phyloP scores from a whole-genome alignment of 2,329 filamentous ascomycete species.

The Didymella glomerata region DNA sequence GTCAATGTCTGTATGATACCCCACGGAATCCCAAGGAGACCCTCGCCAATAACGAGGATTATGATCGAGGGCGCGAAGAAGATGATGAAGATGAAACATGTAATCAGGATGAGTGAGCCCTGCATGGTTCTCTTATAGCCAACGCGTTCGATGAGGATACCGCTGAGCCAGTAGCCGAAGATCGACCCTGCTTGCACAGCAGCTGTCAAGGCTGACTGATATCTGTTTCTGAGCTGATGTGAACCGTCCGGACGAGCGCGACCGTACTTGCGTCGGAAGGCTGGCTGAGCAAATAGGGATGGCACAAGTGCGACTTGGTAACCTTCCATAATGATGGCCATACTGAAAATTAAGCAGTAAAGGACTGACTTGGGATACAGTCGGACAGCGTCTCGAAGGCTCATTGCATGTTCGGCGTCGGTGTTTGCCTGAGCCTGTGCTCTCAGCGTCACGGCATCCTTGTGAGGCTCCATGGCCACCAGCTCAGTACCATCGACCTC shows the following conservation, averaged over 20 bases:
- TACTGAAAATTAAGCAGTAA: conserved; percentile 83
- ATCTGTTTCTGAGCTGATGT: conserved; percentile 51
- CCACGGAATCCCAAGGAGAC: conserved; percentile 48
- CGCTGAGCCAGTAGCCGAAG: conserved; percentile 41
- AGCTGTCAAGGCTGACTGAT: conserved; percentile 55
- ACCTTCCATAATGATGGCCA: conserved; percentile 87
- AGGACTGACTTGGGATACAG: conserved; percentile 83
- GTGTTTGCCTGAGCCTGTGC: conserved; percentile 14
- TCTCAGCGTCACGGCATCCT: conserved; percentile 4
- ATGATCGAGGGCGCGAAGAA: conserved; percentile 33
- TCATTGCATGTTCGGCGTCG: conserved; percentile 9
- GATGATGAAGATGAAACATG: conserved; percentile 31
- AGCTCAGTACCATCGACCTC: neutral
- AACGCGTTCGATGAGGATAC: conserved; percentile 52
- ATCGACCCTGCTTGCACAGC: conserved; percentile 52
- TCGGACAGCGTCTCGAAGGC: conserved; percentile 72
- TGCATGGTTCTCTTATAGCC: conserved; percentile 41
- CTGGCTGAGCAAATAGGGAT: conserved; percentile 69
- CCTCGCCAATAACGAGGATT: conserved; percentile 31
- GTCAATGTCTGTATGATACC: conserved; percentile 53
- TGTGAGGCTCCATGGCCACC: neutral
- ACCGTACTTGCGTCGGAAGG: conserved; percentile 54
- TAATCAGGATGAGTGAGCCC: conserved; percentile 23
- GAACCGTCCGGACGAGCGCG: conserved; percentile 37
- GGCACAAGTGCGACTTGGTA: conserved; percentile 81